A percentile compares a stretch with the other conserved stretches of the same genome.
Conservation (phyloP, 2,329 filamentous ascomycete species). For the Diplodia intermedia region DNA sequence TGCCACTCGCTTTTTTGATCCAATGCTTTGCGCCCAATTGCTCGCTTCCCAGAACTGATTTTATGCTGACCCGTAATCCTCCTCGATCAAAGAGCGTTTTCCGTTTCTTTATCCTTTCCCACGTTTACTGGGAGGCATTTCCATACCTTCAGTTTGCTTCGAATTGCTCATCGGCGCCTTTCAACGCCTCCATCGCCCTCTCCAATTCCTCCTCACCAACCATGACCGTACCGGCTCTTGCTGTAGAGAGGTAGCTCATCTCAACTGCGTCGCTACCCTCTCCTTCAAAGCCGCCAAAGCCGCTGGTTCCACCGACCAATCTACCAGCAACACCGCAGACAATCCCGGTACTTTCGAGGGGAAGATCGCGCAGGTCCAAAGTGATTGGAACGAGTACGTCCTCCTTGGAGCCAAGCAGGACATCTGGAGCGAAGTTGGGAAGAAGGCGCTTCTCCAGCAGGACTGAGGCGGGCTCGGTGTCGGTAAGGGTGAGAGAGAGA, state of each 20-base stretch:
- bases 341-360: conserved; percentile 89
- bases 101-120: not conserved
- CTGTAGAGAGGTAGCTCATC: conserved; percentile 89
- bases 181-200: conserved; percentile 75
- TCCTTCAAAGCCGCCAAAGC: conserved; percentile 51
- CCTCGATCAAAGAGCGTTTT: not conserved
- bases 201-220: conserved; percentile 75
- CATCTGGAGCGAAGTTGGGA: conserved; percentile 61
- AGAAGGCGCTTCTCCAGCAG: conserved; percentile 74
- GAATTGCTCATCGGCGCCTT: conserved; percentile 45
- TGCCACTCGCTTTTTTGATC: conserved; percentile 4
- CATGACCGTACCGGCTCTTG: conserved; percentile 87
- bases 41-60: not conserved
- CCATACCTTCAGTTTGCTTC: conserved; percentile 1
- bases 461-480: conserved; percentile 75
- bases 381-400: conserved; percentile 83
- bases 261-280: conserved; percentile 62
- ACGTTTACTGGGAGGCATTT: not conserved
- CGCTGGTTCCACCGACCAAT: conserved; percentile 72
- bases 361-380: conserved; percentile 79
- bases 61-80: not conserved
- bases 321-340: conserved; percentile 91
- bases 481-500: conserved; percentile 74
- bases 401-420: conserved; percentile 76
- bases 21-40: conserved; percentile 1